Percentiles rank a stretch among this genome's conserved stretches.
Evolutionary conservation across 139 green algal genomes (phyloP).

Genomic region (Micractinium conductrix): DNA sequence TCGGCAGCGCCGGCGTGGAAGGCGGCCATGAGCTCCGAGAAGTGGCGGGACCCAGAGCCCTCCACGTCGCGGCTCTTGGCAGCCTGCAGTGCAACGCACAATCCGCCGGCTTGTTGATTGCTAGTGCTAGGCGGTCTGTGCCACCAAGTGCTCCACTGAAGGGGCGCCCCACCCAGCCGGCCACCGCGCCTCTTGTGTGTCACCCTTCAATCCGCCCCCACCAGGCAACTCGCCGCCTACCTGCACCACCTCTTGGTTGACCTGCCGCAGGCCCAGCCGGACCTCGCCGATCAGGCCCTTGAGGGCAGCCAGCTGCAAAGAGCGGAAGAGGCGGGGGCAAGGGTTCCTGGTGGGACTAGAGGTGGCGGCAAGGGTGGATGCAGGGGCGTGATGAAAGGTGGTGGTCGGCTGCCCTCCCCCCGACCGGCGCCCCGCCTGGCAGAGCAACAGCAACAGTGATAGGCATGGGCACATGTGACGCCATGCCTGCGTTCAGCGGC

Average conservation of each 20-base stretch:
- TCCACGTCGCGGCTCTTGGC: slow-evolving; percentile 15
- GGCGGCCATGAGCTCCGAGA: slow-evolving; percentile 52
- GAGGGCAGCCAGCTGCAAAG: slow-evolving; percentile 58
- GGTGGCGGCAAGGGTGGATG: neutral
- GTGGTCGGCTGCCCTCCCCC: no score
- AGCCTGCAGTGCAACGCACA: neutral
- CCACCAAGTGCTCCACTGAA: no score
- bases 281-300: slow-evolving; percentile 62
- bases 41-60: slow-evolving; percentile 34
- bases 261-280: slow-evolving; percentile 41
- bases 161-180: no score
- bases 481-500: no score
- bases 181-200: no score
- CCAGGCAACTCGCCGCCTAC: no score
- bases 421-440: no score
- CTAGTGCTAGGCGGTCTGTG: neutral
- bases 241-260: slow-evolving; percentile 54
- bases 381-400: neutral
- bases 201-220: no score
- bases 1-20: slow-evolving; percentile 48
- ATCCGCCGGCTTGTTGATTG: neutral
- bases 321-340: no score
- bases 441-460: no score
- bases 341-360: no score
- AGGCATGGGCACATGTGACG: no score